Evolutionary conservation across 495 filamentous ascomycete species (phyloP).

Genomic region (Podospora didyma): DNA sequence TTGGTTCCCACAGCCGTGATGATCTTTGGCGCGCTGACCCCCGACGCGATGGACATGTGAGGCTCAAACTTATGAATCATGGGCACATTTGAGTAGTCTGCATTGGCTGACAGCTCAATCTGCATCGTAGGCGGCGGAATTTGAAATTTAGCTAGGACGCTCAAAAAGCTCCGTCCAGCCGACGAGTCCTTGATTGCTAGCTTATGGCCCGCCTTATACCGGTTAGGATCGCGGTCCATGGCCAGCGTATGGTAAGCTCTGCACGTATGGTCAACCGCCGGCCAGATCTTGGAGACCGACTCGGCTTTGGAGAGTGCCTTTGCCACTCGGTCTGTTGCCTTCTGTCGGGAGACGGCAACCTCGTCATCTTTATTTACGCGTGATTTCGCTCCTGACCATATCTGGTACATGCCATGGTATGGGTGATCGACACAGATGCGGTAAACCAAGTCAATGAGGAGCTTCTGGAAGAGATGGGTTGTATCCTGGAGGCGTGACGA

Average conservation of each 20-base stretch:
- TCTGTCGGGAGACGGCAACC: conserved; percentile 63
- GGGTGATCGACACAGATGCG: conserved; percentile 88
- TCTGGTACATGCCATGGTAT: conserved; percentile 93
- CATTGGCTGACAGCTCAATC: conserved; percentile 65
- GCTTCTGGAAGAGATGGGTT: conserved; percentile 62
- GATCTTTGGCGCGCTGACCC: conserved; percentile 88
- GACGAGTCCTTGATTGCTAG: conserved; percentile 55
- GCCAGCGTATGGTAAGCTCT: conserved; percentile 71
- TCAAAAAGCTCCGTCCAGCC: conserved; percentile 54
- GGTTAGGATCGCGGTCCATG: conserved; percentile 52
- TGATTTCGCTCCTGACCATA: conserved; percentile 73
- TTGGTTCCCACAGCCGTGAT: conserved; percentile 73
- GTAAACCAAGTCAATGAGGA: conserved; percentile 67
- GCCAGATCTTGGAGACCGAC: conserved; percentile 55
- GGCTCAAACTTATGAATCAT: conserved; percentile 62
- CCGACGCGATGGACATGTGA: conserved; percentile 78
- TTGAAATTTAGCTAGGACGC: conserved; percentile 48
- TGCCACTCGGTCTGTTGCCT: conserved; percentile 65
- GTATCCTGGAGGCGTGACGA: conserved; percentile 81
- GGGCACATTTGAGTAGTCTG: conserved; percentile 74
- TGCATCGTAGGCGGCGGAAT: conserved; percentile 90
- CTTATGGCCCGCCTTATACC: conserved; percentile 62
- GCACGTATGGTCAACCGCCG: conserved; percentile 66
- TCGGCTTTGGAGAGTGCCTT: conserved; percentile 45
- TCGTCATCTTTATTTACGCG: conserved; percentile 64